Base-by-base conservation (phyloP, 225 moss, liverwort and hornwort species). In the Marchantia polymorpha region DNA sequence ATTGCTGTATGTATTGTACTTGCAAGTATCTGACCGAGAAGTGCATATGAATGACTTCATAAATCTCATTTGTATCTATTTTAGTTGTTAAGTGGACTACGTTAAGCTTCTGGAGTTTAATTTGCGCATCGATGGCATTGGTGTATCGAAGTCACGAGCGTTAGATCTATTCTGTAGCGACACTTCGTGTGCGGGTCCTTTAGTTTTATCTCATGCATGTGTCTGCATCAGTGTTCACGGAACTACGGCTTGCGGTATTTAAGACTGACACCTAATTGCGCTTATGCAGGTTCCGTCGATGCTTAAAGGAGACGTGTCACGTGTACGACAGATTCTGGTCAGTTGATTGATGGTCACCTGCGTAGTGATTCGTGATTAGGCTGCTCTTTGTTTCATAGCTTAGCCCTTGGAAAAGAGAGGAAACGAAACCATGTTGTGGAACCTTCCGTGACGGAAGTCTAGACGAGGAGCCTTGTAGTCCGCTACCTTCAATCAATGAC, bases 311-410 rank as follows among this genome's bases (percentile, higher is more conserved):
- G 82, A 82, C 75, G 78, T 78, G 14, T 81, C 81, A 46, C 73
- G 85, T 64, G 78, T 85, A 52, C 79, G 85, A 6, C 84, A 85
- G 78, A 85, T 85, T 46, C 50, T 85, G 81, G 81, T 82, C 64
- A 16, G 69, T 23, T 14, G 16, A 4, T 19, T 46, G 39, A 12
- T 16, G 4, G 69, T 64, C 7, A 64, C 23, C n/a, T 64, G 58
- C 13, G 58, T 58, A 23, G 11, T 23, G 64, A 23, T 64, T 10
- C 5, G 5, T 39, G 39, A 39, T 39, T 39, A 39, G 39, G 39
- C 39, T 39, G 39, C 39, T 39, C 39, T 39, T 39, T 39, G 39
- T 39, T 39, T 39, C 39, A 39, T 39, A 39, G 39, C 39, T 39
- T 2, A 39, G 39, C 39, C 39, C 5, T 39, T 39, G 2, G 39